A percentile compares a stretch with the other conserved stretches of the same genome.
phyloP scores from a whole-genome alignment of 2,329 filamentous ascomycete genomes.

The Coniochaeta prunicola region DNA sequence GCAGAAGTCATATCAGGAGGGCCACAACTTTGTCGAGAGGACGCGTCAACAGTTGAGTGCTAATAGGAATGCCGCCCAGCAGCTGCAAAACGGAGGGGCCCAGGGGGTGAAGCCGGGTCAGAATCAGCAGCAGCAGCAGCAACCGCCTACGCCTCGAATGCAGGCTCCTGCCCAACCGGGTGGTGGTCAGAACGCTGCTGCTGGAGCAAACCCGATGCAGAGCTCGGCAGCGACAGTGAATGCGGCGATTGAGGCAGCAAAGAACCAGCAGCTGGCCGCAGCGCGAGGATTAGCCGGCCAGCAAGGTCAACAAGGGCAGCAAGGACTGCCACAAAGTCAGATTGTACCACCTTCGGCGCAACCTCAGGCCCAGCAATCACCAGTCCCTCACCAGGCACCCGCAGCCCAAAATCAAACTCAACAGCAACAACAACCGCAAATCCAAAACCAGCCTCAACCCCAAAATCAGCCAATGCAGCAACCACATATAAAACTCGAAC shows the following conservation, averaged over 20 bases:
- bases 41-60: slow-evolving; percentile 40
- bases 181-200: not conserved
- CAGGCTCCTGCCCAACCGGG: not conserved
- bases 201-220: slow-evolving; percentile 19
- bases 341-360: not conserved
- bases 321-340: slow-evolving; percentile 11
- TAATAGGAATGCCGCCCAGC: slow-evolving; percentile 10
- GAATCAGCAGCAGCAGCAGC: slow-evolving; percentile 8
- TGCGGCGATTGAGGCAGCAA: slow-evolving; percentile 37
- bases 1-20: slow-evolving; percentile 37
- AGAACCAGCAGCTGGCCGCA: slow-evolving; percentile 30
- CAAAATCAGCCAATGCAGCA: slow-evolving; percentile 6
- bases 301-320: slow-evolving; percentile 10
- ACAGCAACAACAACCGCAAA: slow-evolving; percentile 13
- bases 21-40: slow-evolving; percentile 38
- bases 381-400: slow-evolving; percentile 9
- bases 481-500: slow-evolving; percentile 29
- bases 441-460: not conserved
- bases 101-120: slow-evolving; percentile 4
- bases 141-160: slow-evolving; percentile 8
- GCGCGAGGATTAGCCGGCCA: slow-evolving; percentile 16
- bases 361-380: slow-evolving; percentile 11
- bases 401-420: slow-evolving; percentile 11
- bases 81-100: slow-evolving; percentile 12
- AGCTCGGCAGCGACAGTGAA: slow-evolving; percentile 31